Evolutionary conservation across 495 filamentous ascomycete genomes (phyloP).

Genomic region (Bacidia gigantensis): DNA sequence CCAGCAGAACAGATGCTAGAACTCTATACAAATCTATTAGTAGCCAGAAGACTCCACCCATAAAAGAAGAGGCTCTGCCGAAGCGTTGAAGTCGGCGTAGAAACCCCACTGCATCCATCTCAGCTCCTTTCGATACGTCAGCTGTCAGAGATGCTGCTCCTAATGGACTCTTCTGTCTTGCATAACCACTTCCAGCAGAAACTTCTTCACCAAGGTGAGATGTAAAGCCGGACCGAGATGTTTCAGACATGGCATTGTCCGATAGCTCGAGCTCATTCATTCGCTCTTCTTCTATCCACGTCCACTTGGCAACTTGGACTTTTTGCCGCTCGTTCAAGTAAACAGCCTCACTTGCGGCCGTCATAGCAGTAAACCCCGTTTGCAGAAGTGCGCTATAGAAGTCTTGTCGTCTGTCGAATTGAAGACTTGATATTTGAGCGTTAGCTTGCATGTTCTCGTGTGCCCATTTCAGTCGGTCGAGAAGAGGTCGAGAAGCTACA

Average conservation of each 20-base stretch:
- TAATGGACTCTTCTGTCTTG: constrained; percentile 16
- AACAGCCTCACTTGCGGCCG: constrained; percentile 86
- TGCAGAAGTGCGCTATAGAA: constrained; percentile 86
- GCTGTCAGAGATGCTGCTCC: background rate
- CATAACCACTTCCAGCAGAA: constrained; percentile 65
- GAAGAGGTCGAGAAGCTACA: constrained; percentile 23
- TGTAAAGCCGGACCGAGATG: no score
- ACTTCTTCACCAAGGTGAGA: no score
- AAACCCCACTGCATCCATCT: constrained; percentile 58
- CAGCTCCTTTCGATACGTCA: constrained; percentile 18
- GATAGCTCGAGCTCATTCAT: constrained; percentile 43
- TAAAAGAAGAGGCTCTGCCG: constrained; percentile 52
- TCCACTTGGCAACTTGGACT: constrained; percentile 63
- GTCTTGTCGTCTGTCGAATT: constrained; percentile 73
- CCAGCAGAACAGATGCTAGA: constrained; percentile 38
- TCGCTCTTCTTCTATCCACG: constrained; percentile 85
- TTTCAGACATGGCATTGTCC: constrained; percentile 22
- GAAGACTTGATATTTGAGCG: constrained; percentile 54
- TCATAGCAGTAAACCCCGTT: constrained; percentile 72
- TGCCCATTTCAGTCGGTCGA: constrained; percentile 46
- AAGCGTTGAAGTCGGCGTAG: constrained; percentile 32
- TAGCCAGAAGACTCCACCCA: constrained; percentile 57
- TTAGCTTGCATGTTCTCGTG: constrained; percentile 88
- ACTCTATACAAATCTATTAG: constrained; percentile 44
- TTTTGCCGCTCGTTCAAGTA: constrained; percentile 78